These are phyloP conservation scores for Lepidium aucheri DNA, from an alignment of 345 rosid genomes.

Conservation along the genomic window DNA sequence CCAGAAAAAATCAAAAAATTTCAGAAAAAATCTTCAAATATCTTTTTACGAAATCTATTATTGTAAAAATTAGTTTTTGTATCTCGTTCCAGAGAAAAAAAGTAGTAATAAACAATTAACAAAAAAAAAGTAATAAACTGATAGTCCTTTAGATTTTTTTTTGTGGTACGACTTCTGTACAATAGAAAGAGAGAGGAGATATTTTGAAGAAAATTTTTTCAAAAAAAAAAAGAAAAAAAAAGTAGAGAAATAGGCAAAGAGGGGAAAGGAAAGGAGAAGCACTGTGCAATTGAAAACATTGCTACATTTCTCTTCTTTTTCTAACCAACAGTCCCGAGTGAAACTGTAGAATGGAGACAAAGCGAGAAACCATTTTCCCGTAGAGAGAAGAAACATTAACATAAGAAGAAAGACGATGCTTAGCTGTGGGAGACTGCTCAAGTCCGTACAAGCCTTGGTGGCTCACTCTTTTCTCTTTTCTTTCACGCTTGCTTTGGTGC, in stretches of 20 bases:
- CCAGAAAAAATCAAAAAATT: too few relatives aligned
- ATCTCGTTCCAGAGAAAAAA: too few relatives aligned
- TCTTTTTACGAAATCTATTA: too few relatives aligned
- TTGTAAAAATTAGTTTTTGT: too few relatives aligned
- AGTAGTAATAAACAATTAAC: too few relatives aligned
- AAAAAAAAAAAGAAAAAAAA: not conserved
- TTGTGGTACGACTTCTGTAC: too few relatives aligned
- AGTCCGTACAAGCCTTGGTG: conserved; percentile 75
- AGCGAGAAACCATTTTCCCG: not conserved
- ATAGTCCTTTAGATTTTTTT: too few relatives aligned
- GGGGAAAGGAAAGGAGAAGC: not conserved
- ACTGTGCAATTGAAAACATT: conserved; percentile 13
- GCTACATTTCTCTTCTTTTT: not conserved
- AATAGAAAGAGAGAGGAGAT: too few relatives aligned
- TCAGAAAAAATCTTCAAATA: too few relatives aligned
- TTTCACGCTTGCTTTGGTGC: conserved; percentile 66
- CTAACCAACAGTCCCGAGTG: not conserved
- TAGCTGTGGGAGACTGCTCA: conserved; percentile 73
- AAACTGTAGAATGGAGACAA: not conserved
- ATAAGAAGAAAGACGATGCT: conserved; percentile 34
- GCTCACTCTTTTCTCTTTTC: conserved; percentile 66
- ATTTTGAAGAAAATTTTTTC: too few relatives aligned
- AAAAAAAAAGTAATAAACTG: too few relatives aligned
- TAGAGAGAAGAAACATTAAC: not conserved
- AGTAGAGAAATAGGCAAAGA: not conserved